Base-by-base conservation (phyloP, 768 basidiomycete genomes). In the Galerina sulciceps region DNA sequence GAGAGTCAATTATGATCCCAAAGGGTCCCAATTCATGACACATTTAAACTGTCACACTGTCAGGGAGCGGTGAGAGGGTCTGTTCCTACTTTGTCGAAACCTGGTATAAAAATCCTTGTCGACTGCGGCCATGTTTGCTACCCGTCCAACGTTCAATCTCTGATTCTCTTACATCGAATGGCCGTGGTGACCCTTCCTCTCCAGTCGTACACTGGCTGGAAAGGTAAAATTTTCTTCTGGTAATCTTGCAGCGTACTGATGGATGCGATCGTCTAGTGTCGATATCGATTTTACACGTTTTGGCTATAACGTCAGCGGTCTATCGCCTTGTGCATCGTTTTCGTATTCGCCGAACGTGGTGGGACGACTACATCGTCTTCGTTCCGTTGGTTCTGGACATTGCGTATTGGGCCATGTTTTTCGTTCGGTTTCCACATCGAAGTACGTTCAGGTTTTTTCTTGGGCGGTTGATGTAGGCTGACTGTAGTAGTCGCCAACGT, bases 281-380 rank as follows among this genome's bases (percentile, higher is more conserved):
- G 8, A 17, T 51, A 5, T 51, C 40, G 37, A 11, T 54, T 13
- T 54, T 54, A 14, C 53, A 54, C 35, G n/a, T 54, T 20, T 2
- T 54, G 26, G 53, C 53, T 13, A 35, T 34, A 13, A 11, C 34
- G 35, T 54, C 53, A 11, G 44, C 53, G n/a, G 35, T 54, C 18
- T 54, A 54, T 45, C 53, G 53, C 17, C 43, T 54, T 4, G 43
- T 54, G 5, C 53, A 54, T 18, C 42, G 53, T 36, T 45, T 36
- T 36, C 53, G 53, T 15, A 54, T 54, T 36, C 42, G 42, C 18
- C 43, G 53, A 34, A 20, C 43, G 15, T 54, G 53, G 53, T 44
- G 53, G 53, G 53, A 54, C 20, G 53, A 54, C 35, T 54, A 45
- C 13, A 42, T 54, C 20, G 49, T 51, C 22, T 51, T 40, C 49